Evolutionary conservation across 177 flowering plant genomes (phyloP).

Genomic region (Vitis hybrid): DNA sequence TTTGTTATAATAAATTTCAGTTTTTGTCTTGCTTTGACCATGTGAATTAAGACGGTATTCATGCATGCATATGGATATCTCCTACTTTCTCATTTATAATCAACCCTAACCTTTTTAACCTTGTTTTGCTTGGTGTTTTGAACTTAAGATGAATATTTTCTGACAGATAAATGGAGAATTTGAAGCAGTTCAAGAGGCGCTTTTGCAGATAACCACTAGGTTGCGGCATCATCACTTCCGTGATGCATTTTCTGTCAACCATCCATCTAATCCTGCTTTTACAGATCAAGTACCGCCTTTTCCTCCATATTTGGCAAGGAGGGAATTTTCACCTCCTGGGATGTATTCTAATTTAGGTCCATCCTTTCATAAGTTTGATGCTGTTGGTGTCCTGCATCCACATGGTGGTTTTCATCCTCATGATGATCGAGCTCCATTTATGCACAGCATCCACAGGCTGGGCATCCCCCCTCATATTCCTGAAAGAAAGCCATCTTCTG

Average conservation of each 20-base stretch:
- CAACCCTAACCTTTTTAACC: too few relatives aligned
- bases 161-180: slow-evolving; percentile 77
- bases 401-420: slow-evolving; percentile 52
- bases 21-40: not conserved
- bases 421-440: slow-evolving; percentile 67
- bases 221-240: slow-evolving; percentile 70
- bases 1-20: too few relatives aligned
- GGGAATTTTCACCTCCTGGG: slow-evolving; percentile 73
- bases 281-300: slow-evolving; percentile 63
- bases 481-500: slow-evolving; percentile 59
- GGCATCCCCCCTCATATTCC: slow-evolving; percentile 59
- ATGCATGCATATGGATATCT: too few relatives aligned
- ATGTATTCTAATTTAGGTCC: slow-evolving; percentile 54
- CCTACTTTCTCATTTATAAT: too few relatives aligned
- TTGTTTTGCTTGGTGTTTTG: too few relatives aligned
- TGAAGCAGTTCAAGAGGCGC: slow-evolving; percentile 88
- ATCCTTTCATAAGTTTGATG: slow-evolving; percentile 59
- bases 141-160: not conserved
- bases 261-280: slow-evolving; percentile 52
- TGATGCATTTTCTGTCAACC: slow-evolving; percentile 53
- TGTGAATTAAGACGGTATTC: not conserved
- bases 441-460: slow-evolving; percentile 56
- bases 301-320: slow-evolving; percentile 62
- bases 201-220: slow-evolving; percentile 79
- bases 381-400: slow-evolving; percentile 47